Evolutionary conservation across 371 early-diverging fungal species (phyloP).

Genomic region (Zopfochytrium polystomum): DNA sequence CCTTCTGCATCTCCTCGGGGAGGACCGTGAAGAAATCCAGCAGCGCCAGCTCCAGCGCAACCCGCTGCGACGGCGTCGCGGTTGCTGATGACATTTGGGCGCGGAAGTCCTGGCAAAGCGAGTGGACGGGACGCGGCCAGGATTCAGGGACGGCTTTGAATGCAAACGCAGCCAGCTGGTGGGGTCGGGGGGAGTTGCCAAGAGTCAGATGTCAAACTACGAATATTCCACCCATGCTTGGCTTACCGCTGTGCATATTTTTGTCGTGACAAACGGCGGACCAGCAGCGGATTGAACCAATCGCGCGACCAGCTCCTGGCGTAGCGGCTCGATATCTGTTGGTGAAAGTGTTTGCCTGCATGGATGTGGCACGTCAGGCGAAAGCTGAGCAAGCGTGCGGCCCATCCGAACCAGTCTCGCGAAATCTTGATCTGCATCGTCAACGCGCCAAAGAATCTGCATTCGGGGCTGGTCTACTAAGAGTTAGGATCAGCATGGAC

Average conservation of each 20-base stretch:
- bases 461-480: slow-evolving; percentile 56
- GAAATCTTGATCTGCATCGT: slow-evolving; percentile 77
- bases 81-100: not conserved
- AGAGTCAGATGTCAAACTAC: not conserved
- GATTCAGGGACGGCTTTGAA: slow-evolving; percentile 28
- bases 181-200: not conserved
- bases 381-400: slow-evolving; percentile 56
- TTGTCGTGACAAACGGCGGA: slow-evolving; percentile 66
- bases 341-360: slow-evolving; percentile 16
- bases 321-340: slow-evolving; percentile 39
- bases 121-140: slow-evolving; percentile 25
- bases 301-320: slow-evolving; percentile 59
- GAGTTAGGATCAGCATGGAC: not conserved
- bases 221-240: not conserved
- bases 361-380: not conserved
- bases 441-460: slow-evolving; percentile 82
- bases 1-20: slow-evolving; percentile 66
- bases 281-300: slow-evolving; percentile 60
- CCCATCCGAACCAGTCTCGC: slow-evolving; percentile 65
- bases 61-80: no score
- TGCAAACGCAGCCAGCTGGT: slow-evolving; percentile 27
- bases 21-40: slow-evolving; percentile 73
- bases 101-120: slow-evolving; percentile 14
- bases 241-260: slow-evolving; percentile 70
- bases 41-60: slow-evolving; percentile 33